These are phyloP conservation scores for Acanthamoeba triangularis DNA, from an alignment of 208 protist species.

Conservation along the genomic window DNA sequence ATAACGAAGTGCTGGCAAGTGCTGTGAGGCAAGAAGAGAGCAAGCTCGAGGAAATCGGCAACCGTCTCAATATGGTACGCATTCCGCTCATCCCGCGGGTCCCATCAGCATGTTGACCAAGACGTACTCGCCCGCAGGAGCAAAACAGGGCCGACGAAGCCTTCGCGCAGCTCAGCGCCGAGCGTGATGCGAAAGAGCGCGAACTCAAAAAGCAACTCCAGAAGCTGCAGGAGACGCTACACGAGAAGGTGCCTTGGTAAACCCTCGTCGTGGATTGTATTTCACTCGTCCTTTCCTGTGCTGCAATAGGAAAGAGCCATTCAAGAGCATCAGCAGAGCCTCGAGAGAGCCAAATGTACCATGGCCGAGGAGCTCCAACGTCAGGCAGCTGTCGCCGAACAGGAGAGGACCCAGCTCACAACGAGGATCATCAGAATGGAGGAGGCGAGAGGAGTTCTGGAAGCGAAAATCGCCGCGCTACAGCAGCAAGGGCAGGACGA, in stretches of 20 bases:
- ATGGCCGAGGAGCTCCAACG: conserved; percentile 7
- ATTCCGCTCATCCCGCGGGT: neutral
- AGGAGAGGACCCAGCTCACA: neutral
- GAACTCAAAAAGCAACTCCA: conserved; percentile 18
- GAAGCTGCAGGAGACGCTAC: neutral
- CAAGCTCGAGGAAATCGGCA: conserved; percentile 20
- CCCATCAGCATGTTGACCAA: neutral
- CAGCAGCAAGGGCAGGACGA: neutral
- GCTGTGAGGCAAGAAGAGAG: neutral
- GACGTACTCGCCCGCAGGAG: neutral
- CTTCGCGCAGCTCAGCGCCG: neutral
- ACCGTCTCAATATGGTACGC: conserved; percentile 12
- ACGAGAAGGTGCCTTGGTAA: neutral
- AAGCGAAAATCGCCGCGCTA: neutral
- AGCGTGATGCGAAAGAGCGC: neutral
- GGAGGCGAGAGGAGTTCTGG: neutral
- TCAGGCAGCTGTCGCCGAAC: neutral
- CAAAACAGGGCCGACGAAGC: conserved; percentile 32
- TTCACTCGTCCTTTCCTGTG: neutral
- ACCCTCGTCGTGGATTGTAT: neutral
- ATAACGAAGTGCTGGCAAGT: neutral
- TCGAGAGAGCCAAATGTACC: neutral
- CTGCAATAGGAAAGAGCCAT: neutral
- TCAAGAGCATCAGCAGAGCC: neutral
- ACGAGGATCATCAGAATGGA: neutral